Evolutionary conservation across 2,329 filamentous ascomycete genomes (phyloP), one percentile per base, ranked within the genome.

Genomic region (Monosporascus sp.): DNA sequence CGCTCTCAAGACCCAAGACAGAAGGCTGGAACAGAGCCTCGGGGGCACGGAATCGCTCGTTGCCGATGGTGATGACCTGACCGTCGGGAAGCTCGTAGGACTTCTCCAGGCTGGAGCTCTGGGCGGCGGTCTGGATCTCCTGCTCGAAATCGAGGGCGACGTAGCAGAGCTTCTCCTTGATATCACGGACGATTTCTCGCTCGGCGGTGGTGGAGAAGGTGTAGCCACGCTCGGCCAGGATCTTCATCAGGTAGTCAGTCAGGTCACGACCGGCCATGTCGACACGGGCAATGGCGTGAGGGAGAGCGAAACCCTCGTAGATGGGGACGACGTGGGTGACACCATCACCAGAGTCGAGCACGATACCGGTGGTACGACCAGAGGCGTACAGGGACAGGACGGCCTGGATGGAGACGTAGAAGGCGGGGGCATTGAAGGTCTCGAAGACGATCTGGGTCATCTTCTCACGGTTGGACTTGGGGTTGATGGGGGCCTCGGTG

Each of bases 121-220:
- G 94, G 75, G 91, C 92, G 68, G 94, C 94, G 67, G 94, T 99
- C 86, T 99, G 94, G 76, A 99, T 97, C 83, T 99, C 94, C 85
- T 99, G 94, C 85, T 99, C 94, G 71, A 99, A 97, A 84, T 99
- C 94, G 66, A 99, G 89, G 65, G 94, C 94, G 73, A 97, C 94
- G 82, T 99, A 99, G 88, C 94, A 99, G 71, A 99, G 92, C 88
- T 97, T 99, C 89, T 99, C 94, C 89, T 99, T 99, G 84, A 99
- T 97, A 77, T 99, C 94, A 83, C 94, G 93, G 72, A 97, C 94
- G 74, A 97, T 99, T 95, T 97, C 94, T 79, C 94, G 94, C 85
- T 99, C 94, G 77, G 94, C 94, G 59, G 94, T 97, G 81, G 94
- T 99, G 74, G 93, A 97, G 89, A 99, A 99, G 70, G 90, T 90